phyloP scores from a whole-genome alignment of 2,329 filamentous ascomycete species.

The Polychaeton citri region DNA sequence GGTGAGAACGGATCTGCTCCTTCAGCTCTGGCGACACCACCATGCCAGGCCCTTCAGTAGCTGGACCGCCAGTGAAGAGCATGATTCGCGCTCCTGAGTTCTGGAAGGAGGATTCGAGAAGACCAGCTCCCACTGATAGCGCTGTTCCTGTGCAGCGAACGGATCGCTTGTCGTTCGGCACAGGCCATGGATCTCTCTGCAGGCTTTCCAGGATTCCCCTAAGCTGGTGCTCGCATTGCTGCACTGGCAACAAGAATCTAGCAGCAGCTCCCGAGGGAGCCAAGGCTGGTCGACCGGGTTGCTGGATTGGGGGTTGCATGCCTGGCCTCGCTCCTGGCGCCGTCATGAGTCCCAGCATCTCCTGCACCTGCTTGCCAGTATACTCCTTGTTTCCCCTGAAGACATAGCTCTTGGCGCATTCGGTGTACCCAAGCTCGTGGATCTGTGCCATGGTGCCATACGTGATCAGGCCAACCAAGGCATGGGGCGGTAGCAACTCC shows the following conservation, averaged over 20 bases:
- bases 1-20: conserved; percentile 93
- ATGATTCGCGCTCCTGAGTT: conserved; percentile 92
- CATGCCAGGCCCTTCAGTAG: conserved; percentile 91
- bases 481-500: conserved; percentile 67
- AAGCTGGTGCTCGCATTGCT: conserved; percentile 93
- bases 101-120: conserved; percentile 89
- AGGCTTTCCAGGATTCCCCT: conserved; percentile 91
- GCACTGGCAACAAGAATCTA: conserved; percentile 83
- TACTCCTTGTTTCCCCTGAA: conserved; percentile 98
- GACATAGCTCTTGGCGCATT: conserved; percentile 97
- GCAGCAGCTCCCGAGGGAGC: conserved; percentile 68
- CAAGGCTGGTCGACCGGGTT: conserved; percentile 52
- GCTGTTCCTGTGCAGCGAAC: conserved; percentile 90
- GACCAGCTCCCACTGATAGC: conserved; percentile 83
- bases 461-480: conserved; percentile 70
- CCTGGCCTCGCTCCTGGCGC: conserved; percentile 61
- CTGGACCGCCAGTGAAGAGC: conserved; percentile 89
- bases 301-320: conserved; percentile 45
- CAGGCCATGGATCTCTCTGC: conserved; percentile 95
- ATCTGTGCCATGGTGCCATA: conserved; percentile 96
- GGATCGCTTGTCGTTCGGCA: conserved; percentile 80
- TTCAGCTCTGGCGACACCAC: conserved; percentile 91
- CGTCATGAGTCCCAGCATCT: conserved; percentile 76
- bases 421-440: conserved; percentile 93
- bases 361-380: conserved; percentile 95